phyloP scores from a whole-genome alignment of 2,329 filamentous ascomycete species.

The Nemania sp. region DNA sequence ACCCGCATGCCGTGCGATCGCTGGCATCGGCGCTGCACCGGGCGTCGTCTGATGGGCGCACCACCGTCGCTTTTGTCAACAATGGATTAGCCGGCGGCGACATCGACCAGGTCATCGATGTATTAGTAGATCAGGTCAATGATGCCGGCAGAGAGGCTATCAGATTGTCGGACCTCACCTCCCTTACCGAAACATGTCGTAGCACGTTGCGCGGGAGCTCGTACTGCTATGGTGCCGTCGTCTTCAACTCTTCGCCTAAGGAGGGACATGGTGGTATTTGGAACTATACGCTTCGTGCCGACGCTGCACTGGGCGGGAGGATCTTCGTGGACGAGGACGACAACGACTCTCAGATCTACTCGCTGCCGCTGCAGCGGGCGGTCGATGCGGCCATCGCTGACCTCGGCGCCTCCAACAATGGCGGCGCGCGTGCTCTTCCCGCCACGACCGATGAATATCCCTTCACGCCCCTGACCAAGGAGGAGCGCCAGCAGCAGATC shows the following conservation, averaged over 20 bases:
- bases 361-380: constrained; percentile 77
- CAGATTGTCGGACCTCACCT: constrained; percentile 56
- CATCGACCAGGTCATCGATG: constrained; percentile 71
- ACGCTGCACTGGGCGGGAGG: constrained; percentile 67
- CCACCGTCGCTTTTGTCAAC: constrained; percentile 78
- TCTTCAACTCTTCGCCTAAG: constrained; percentile 74
- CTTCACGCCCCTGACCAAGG: constrained; percentile 71
- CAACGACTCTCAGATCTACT: constrained; percentile 78
- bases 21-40: constrained; percentile 65
- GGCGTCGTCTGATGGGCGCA: constrained; percentile 58
- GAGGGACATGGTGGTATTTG: constrained; percentile 70
- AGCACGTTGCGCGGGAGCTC: constrained; percentile 69
- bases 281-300: constrained; percentile 85
- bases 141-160: constrained; percentile 58
- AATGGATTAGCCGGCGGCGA: constrained; percentile 69
- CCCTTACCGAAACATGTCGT: constrained; percentile 65
- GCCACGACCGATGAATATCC: constrained; percentile 66
- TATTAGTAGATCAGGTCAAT: constrained; percentile 61
- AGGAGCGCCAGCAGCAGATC: constrained; percentile 68
- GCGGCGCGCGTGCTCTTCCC: constrained; percentile 43
- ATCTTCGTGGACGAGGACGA: constrained; percentile 65
- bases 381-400: constrained; percentile 73
- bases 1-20: constrained; percentile 61
- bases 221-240: constrained; percentile 71
- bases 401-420: constrained; percentile 48